Conservation (phyloP, 768 basidiomycete species). For the Lactarius quietus region DNA sequence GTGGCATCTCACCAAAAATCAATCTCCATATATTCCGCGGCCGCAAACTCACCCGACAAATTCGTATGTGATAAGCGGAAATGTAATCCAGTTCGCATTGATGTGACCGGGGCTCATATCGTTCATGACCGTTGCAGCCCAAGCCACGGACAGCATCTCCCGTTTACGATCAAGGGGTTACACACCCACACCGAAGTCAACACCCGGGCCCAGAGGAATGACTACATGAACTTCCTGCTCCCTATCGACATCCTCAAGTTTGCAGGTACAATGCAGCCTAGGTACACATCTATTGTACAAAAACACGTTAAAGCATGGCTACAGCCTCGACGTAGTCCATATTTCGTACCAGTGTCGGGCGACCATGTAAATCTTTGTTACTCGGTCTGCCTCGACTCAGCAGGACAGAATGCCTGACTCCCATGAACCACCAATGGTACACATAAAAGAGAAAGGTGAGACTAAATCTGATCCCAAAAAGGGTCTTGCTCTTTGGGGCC, state of each 20-base stretch:
- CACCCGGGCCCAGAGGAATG: no score
- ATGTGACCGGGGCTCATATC: no score
- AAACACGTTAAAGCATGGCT: no score
- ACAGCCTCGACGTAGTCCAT: background rate
- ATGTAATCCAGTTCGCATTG: no score
- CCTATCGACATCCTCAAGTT: background rate
- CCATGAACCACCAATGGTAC: background rate
- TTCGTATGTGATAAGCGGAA: background rate
- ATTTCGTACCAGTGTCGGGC: background rate
- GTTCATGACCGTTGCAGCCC: background rate
- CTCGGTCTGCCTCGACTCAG: background rate
- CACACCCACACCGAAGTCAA: no score
- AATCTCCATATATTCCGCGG: background rate
- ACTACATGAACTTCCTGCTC: background rate
- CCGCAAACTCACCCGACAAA: background rate
- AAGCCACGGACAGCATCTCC: background rate
- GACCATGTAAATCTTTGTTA: background rate
- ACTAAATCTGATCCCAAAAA: constrained; percentile 6
- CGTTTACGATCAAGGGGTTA: background rate
- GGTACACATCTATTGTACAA: background rate
- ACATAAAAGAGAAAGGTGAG: background rate
- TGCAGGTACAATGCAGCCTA: background rate
- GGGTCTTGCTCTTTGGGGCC: background rate
- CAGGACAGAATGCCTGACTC: background rate
- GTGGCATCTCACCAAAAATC: no score